Conservation (phyloP, 2,329 filamentous ascomycete species). For the Aspergillus japonicus region DNA sequence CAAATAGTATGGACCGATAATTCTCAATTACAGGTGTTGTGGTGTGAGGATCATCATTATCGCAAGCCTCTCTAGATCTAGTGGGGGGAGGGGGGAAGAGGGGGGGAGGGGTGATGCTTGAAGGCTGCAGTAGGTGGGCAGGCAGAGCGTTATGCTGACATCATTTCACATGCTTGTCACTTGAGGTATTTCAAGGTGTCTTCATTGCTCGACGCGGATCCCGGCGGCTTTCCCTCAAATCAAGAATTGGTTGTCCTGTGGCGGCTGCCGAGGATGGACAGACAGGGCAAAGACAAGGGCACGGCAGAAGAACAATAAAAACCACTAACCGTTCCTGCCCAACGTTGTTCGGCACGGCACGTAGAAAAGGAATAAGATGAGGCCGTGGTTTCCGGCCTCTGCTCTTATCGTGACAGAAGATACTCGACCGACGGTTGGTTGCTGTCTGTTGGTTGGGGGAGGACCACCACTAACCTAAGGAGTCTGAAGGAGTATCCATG, state of each 20-base stretch:
- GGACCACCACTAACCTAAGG: too few species aligned
- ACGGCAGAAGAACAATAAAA: background rate
- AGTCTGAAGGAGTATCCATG: too few species aligned
- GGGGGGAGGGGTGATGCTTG: background rate
- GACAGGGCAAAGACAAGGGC: background rate
- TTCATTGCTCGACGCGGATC: background rate
- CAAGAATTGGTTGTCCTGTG: background rate
- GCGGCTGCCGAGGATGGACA: too few species aligned
- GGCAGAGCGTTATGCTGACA: constrained; percentile 14
- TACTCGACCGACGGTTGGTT: too few species aligned
- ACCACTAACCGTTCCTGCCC: background rate
- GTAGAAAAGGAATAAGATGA: background rate
- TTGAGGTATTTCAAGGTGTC: background rate
- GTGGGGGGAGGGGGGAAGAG: background rate
- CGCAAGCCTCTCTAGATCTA: background rate
- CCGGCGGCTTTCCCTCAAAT: background rate
- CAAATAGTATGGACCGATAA: background rate
- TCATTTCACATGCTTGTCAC: constrained; percentile 16
- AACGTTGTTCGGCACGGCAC: background rate
- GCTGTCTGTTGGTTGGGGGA: background rate
- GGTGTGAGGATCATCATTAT: background rate
- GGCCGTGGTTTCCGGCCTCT: background rate
- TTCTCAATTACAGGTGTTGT: background rate
- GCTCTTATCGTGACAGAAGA: background rate
- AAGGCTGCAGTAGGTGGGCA: too few species aligned